These are phyloP conservation scores for Colletotrichum abscissum DNA, from an alignment of 2,329 filamentous ascomycete genomes.

Conservation along the genomic window DNA sequence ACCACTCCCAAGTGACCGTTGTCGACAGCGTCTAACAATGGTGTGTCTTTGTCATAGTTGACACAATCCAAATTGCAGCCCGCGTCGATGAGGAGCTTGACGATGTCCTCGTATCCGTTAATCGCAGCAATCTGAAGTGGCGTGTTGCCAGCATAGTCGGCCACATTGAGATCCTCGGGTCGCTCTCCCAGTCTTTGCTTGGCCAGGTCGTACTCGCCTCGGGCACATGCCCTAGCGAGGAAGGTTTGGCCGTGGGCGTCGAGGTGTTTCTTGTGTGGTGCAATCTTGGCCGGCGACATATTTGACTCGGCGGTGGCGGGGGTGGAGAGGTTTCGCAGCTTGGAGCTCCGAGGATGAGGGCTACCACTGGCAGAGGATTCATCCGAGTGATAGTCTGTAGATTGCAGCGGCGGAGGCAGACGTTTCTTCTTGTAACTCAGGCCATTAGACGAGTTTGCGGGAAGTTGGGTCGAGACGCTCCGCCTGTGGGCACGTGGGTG, in stretches of 20 bases:
- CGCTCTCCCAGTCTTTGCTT: conserved; percentile 81
- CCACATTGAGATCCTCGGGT: conserved; percentile 87
- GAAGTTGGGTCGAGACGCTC: conserved; percentile 73
- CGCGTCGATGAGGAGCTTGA: conserved; percentile 85
- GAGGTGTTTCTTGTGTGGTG: conserved; percentile 83
- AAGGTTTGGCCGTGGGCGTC: conserved; percentile 94
- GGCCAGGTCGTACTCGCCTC: conserved; percentile 83
- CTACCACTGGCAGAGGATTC: conserved; percentile 72
- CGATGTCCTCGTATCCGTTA: conserved; percentile 87
- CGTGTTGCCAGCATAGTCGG: conserved; percentile 96
- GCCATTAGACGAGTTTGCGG: conserved; percentile 65
- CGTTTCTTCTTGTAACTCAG: conserved; percentile 70
- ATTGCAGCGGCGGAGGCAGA: conserved; percentile 69
- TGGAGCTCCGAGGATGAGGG: conserved; percentile 68
- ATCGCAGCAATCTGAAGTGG: conserved; percentile 93
- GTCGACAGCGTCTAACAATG: conserved; percentile 94
- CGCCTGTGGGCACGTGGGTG: conserved; percentile 68
- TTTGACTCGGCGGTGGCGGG: conserved; percentile 68
- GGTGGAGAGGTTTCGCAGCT: conserved; percentile 65
- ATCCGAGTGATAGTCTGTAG: conserved; percentile 75
- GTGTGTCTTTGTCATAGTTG: conserved; percentile 88
- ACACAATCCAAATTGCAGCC: conserved; percentile 86
- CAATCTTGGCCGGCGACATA: conserved; percentile 75
- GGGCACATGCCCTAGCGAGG: conserved; percentile 89
- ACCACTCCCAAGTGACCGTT: conserved; percentile 94